A percentile compares a stretch with the other conserved stretches of the same genome.
Evolutionary conservation across 805 yeast species (phyloP).

Genomic region (Ogataea henricii): DNA sequence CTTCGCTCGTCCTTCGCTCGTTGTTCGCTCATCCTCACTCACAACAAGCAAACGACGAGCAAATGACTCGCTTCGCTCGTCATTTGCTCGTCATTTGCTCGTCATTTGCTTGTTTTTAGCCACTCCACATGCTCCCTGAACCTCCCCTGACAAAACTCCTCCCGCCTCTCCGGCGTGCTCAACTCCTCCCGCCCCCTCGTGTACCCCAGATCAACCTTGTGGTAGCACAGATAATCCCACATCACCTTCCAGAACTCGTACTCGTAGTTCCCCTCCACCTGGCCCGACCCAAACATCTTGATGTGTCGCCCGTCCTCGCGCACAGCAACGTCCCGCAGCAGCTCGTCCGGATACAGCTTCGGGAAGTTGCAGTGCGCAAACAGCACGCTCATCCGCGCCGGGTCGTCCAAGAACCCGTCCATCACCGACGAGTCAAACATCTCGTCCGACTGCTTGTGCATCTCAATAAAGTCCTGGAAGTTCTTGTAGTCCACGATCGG

Average conservation of each 20-base stretch:
- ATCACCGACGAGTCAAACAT: slow-evolving; percentile 15
- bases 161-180: slow-evolving; percentile 16
- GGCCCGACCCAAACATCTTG: slow-evolving; percentile 14
- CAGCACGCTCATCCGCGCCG: slow-evolving; percentile 17
- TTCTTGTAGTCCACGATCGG: slow-evolving; percentile 41
- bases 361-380: slow-evolving; percentile 50
- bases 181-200: slow-evolving; percentile 15
- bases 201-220: slow-evolving; percentile 19
- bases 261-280: slow-evolving; percentile 22
- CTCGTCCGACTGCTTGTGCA: slow-evolving; percentile 22
- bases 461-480: slow-evolving; percentile 22
- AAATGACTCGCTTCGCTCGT: neutral
- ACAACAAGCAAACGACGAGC: too few relatives aligned
- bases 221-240: slow-evolving; percentile 24
- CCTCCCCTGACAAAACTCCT: slow-evolving; percentile 18
- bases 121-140: slow-evolving; percentile 21
- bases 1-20: too few relatives aligned
- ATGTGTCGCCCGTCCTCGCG: slow-evolving; percentile 15
- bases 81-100: neutral
- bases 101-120: slow-evolving; percentile 7
- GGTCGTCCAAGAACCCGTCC: slow-evolving; percentile 24
- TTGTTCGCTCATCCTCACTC: too few relatives aligned
- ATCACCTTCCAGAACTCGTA: slow-evolving; percentile 23
- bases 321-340: slow-evolving; percentile 30
- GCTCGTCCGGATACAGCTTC: slow-evolving; percentile 47